Evolutionary conservation across 768 basidiomycete genomes (phyloP).

Genomic region (Hericium erinaceus): DNA sequence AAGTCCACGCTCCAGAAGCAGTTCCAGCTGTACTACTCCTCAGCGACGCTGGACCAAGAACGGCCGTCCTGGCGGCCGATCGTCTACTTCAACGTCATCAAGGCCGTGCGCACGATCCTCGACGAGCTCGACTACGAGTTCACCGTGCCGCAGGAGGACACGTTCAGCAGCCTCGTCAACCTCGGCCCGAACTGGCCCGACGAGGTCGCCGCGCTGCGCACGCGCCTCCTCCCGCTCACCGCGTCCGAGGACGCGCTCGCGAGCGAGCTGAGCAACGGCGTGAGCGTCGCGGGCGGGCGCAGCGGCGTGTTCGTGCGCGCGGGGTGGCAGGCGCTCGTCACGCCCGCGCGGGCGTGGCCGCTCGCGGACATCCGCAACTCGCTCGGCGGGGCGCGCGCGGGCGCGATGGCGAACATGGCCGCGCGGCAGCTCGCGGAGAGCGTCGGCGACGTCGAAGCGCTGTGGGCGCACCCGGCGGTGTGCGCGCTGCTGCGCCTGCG

Average conservation of each 20-base stretch:
- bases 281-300: slow-evolving; percentile 50
- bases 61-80: slow-evolving; percentile 34
- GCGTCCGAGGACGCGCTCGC: slow-evolving; percentile 61
- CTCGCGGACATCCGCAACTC: slow-evolving; percentile 25
- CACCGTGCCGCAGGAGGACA: slow-evolving; percentile 9
- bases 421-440: slow-evolving; percentile 43
- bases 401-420: slow-evolving; percentile 41
- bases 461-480: slow-evolving; percentile 68
- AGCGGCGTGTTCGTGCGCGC: slow-evolving; percentile 58
- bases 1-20: slow-evolving; percentile 83
- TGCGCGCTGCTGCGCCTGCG: slow-evolving; percentile 44
- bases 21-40: slow-evolving; percentile 74
- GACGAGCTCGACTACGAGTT: slow-evolving; percentile 19
- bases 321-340: slow-evolving; percentile 61
- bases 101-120: slow-evolving; percentile 16
- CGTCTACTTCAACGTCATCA: slow-evolving; percentile 42
- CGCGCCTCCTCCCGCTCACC: slow-evolving; percentile 51
- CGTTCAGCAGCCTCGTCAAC: slow-evolving; percentile 4
- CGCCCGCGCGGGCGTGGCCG: slow-evolving; percentile 34
- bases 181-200: slow-evolving; percentile 22
- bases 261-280: slow-evolving; percentile 57
- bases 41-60: slow-evolving; percentile 28
- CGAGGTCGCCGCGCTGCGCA: slow-evolving; percentile 45
- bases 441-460: slow-evolving; percentile 43
- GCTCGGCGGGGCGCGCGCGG: slow-evolving; percentile 20